phyloP scores from a whole-genome alignment of 208 protist genomes.

The Trypanosoma mega region DNA sequence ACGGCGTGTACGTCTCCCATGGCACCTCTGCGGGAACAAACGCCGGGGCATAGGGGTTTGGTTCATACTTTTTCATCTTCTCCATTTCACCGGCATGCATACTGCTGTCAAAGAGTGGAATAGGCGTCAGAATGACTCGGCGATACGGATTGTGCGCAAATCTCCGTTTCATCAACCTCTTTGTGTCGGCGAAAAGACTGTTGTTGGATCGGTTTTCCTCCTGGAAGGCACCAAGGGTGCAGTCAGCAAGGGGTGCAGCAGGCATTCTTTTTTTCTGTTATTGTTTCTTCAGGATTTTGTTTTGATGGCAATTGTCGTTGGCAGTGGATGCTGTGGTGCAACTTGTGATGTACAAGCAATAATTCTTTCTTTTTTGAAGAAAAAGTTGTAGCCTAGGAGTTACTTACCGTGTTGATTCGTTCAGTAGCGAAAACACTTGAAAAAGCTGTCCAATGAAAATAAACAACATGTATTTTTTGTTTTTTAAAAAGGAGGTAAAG shows the following conservation, averaged over 20 bases:
- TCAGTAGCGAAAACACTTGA: too few species aligned
- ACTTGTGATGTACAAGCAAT: too few species aligned
- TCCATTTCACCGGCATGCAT: background rate
- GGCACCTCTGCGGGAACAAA: slow-evolving; percentile 16
- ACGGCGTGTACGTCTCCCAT: slow-evolving; percentile 4
- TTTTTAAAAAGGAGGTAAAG: background rate
- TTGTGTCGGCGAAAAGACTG: slow-evolving; percentile 4
- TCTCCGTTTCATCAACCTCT: slow-evolving; percentile 17
- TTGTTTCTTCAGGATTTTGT: background rate
- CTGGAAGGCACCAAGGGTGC: slow-evolving; percentile 59
- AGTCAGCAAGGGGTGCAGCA: slow-evolving; percentile 50
- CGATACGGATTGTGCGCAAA: slow-evolving; percentile 67
- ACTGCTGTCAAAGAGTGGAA: background rate
- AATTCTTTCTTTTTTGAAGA: too few species aligned
- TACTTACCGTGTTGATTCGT: too few species aligned
- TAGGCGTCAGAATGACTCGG: slow-evolving; percentile 36
- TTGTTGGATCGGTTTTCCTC: slow-evolving; percentile 43
- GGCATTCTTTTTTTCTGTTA: slow-evolving; percentile 3
- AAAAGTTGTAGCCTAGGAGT: too few species aligned
- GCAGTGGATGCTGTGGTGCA: too few species aligned
- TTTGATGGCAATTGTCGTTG: background rate
- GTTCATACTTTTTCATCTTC: slow-evolving; percentile 10
- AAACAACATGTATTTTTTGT: background rate
- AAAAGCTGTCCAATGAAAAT: too few species aligned
- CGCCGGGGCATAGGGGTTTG: slow-evolving; percentile 9